Evolutionary conservation across 768 basidiomycete species (phyloP).

Genomic region (Naganishia antarctica): DNA sequence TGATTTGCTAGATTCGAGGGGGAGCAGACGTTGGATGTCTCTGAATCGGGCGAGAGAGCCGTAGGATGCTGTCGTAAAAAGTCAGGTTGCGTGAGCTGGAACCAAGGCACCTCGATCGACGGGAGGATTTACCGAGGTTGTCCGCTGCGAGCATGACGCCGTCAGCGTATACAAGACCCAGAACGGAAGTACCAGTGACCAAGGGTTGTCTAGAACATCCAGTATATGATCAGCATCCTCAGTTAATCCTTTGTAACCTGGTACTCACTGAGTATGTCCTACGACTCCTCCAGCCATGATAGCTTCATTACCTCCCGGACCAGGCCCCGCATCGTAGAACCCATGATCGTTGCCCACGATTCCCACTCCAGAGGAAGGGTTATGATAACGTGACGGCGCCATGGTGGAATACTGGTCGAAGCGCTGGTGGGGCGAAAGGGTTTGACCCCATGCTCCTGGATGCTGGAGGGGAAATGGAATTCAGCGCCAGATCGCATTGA

Average conservation of each 20-base stretch:
- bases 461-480: constrained; percentile 27
- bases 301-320: constrained; percentile 3
- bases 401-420: constrained; percentile 23
- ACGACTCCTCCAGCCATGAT: constrained; percentile 4
- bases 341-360: constrained; percentile 14
- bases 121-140: constrained; percentile 69
- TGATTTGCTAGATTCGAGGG: constrained; percentile 46
- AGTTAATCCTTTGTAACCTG: neutral
- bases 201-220: constrained; percentile 75
- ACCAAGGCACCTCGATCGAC: neutral
- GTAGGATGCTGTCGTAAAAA: constrained; percentile 66
- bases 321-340: constrained; percentile 2
- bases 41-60: constrained; percentile 96
- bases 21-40: constrained; percentile 80
- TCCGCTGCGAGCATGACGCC: constrained; percentile 99
- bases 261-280: constrained; percentile 70
- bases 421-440: constrained; percentile 29
- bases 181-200: constrained; percentile 92
- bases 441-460: constrained; percentile 41
- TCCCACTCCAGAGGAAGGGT: neutral
- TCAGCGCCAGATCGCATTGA: neutral
- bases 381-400: neutral
- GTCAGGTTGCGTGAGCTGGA: neutral
- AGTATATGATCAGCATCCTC: neutral
- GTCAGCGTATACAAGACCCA: constrained; percentile 90